Percentiles rank a stretch among this genome's conserved stretches.
Evolutionary conservation across 176 grass and related monocot species (phyloP).

Genomic region (Puccinellia tenuiflora): DNA sequence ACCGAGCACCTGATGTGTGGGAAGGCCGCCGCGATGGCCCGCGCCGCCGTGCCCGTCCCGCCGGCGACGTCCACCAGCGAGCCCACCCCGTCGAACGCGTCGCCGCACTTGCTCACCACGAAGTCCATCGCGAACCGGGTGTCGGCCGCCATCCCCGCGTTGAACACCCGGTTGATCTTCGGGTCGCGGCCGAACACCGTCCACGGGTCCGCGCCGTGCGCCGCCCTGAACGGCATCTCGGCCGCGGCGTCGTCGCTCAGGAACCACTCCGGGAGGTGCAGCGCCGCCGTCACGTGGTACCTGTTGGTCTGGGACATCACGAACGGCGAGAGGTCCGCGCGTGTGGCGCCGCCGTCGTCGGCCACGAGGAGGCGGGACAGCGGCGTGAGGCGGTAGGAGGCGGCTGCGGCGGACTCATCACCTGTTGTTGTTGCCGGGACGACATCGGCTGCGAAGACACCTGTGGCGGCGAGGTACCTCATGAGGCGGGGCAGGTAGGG

Average conservation of each 20-base stretch:
- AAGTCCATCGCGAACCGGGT: neutral
- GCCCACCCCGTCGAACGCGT: slow-evolving; percentile 25
- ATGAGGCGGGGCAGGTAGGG: slow-evolving; percentile 33
- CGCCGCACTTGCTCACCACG: neutral
- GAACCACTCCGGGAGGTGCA: slow-evolving; percentile 34
- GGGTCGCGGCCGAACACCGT: neutral
- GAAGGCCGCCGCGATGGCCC: slow-evolving; percentile 29
- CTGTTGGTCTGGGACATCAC: neutral
- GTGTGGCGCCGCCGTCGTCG: neutral
- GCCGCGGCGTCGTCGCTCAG: neutral
- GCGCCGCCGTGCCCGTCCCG: slow-evolving; percentile 14
- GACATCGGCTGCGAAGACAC: neutral
- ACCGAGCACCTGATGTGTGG: slow-evolving; percentile 35
- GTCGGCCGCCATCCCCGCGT: slow-evolving; percentile 11
- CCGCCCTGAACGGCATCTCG: slow-evolving; percentile 17
- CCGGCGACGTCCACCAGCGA: slow-evolving; percentile 48
- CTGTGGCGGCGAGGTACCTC: slow-evolving; percentile 21
- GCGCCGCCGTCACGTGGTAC: neutral
- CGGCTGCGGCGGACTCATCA: neutral
- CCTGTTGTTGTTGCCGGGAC: neutral
- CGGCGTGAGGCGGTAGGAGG: slow-evolving; percentile 33
- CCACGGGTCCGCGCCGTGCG: slow-evolving; percentile 10
- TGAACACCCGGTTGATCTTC: slow-evolving; percentile 21
- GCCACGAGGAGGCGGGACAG: slow-evolving; percentile 20
- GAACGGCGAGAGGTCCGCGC: neutral